Conservation (phyloP, 2,329 filamentous ascomycete species). For the Amauroascus verrucosus region DNA sequence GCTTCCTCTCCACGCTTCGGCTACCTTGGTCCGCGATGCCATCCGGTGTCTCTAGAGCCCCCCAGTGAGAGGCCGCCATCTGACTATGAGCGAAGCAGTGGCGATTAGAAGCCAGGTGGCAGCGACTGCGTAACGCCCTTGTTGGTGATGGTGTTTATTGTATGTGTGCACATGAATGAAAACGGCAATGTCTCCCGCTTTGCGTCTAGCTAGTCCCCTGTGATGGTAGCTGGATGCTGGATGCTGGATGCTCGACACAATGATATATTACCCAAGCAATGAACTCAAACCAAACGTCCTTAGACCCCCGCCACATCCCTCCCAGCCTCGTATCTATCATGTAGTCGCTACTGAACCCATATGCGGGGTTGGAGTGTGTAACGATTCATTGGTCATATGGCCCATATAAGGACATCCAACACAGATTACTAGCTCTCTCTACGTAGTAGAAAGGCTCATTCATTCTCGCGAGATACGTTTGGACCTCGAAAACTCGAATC, state of each 20-base stretch:
- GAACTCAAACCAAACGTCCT: too few relatives aligned
- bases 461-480: neutral
- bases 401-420: neutral
- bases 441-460: neutral
- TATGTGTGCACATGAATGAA: too few relatives aligned
- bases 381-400: neutral
- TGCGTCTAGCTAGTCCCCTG: too few relatives aligned
- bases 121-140: too few relatives aligned
- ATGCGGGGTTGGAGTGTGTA: neutral
- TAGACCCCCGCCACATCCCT: neutral
- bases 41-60: neutral
- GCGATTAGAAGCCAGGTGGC: too few relatives aligned
- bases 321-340: neutral
- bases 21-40: neutral
- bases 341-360: neutral
- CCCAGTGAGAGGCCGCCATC: too few relatives aligned
- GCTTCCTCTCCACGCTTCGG: neutral
- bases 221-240: too few relatives aligned
- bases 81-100: too few relatives aligned
- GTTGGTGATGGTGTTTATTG: too few relatives aligned
- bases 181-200: too few relatives aligned
- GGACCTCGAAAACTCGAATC: neutral
- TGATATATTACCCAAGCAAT: too few relatives aligned
- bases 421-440: neutral
- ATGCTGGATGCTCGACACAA: too few relatives aligned